phyloP scores from a whole-genome alignment of 2,329 filamentous ascomycete genomes.

The Cladosporium sp. region DNA sequence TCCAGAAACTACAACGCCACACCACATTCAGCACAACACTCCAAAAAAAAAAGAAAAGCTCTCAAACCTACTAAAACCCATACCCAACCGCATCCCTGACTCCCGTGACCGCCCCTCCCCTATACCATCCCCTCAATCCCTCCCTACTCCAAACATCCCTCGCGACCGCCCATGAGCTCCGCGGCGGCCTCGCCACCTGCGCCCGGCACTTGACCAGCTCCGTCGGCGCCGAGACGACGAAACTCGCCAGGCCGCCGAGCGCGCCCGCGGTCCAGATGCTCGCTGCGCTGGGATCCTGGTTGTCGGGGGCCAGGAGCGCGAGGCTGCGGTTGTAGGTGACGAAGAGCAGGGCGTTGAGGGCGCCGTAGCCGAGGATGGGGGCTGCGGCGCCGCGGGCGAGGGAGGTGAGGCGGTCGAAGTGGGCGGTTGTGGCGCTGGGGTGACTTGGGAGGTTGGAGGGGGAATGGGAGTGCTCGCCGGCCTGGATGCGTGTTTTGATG shows the following conservation, averaged over 20 bases:
- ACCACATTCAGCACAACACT: not conserved
- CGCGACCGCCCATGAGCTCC: conserved; percentile 25
- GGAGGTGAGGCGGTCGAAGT: conserved; percentile 19
- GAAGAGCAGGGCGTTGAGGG: conserved; percentile 84
- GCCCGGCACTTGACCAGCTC: conserved; percentile 87
- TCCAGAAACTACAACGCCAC: conserved; percentile 61
- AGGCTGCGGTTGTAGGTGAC: conserved; percentile 85
- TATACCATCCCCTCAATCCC: conserved; percentile 65
- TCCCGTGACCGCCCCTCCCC: conserved; percentile 74
- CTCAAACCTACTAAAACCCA: conserved; percentile 69
- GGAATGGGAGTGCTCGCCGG: conserved; percentile 35
- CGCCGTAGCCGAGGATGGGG: conserved; percentile 82
- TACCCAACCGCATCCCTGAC: conserved; percentile 86
- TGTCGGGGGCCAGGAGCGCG: conserved; percentile 46
- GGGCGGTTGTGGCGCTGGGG: not conserved
- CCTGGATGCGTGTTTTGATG: conserved; percentile 75
- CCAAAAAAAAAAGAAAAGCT: not conserved
- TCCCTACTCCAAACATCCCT: conserved; percentile 29
- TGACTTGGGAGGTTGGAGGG: conserved; percentile 10
- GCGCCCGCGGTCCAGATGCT: conserved; percentile 67
- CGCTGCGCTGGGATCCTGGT: conserved; percentile 18
- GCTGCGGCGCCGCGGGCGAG: conserved; percentile 62
- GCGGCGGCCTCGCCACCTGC: conserved; percentile 51
- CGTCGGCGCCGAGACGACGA: conserved; percentile 78
- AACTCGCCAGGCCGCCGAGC: conserved; percentile 75